These are phyloP conservation scores for Syzygium aqueum DNA, from an alignment of 345 rosid genomes.

Conservation along the genomic window DNA sequence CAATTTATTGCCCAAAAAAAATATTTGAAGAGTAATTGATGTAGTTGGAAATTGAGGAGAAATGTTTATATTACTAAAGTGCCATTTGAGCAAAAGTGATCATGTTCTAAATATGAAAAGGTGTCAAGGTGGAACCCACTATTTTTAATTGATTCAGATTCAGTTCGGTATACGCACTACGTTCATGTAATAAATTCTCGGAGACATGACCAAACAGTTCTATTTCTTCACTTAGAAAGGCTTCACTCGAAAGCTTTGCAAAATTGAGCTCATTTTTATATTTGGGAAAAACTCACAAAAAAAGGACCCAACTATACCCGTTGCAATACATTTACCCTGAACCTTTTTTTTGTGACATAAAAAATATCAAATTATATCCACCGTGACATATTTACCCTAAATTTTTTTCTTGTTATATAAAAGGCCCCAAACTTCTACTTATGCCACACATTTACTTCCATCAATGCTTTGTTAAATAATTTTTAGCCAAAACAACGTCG, in stretches of 20 bases:
- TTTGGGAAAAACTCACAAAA: too few species aligned
- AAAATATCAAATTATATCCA: too few species aligned
- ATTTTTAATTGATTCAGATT: neutral
- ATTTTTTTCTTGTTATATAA: too few species aligned
- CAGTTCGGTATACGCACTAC: neutral
- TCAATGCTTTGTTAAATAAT: too few species aligned
- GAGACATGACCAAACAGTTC: neutral
- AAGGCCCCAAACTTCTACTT: too few species aligned
- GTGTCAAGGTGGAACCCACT: neutral
- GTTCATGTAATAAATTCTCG: neutral
- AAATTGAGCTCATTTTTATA: neutral
- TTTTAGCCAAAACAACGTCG: too few species aligned
- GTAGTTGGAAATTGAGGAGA: neutral
- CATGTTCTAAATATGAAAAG: neutral
- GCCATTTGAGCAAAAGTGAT: too few species aligned
- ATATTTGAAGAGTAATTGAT: neutral
- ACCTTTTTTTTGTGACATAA: too few species aligned
- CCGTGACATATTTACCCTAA: too few species aligned
- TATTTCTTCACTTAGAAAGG: neutral
- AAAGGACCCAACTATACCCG: too few species aligned
- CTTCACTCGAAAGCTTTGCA: neutral
- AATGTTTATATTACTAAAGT: neutral
- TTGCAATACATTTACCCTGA: too few species aligned
- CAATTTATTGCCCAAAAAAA: neutral
- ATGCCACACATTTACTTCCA: too few species aligned